Percentiles rank a stretch among this genome's conserved stretches.
phyloP scores from a whole-genome alignment of 1,284 basidiomycete species.

The Volvariella volvacea region DNA sequence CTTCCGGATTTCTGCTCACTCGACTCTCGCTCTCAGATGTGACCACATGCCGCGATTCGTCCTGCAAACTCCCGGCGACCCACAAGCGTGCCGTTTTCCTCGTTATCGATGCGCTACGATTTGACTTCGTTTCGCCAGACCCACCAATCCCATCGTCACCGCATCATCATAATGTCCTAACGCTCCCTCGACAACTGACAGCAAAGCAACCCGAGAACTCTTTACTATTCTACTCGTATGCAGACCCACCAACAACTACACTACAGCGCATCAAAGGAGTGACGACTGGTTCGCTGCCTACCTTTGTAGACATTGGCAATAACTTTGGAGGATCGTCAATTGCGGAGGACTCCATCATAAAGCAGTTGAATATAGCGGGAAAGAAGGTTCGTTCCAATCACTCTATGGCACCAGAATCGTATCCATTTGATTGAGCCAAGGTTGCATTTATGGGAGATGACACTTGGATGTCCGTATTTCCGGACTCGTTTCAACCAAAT shows the following conservation, averaged over 20 bases:
- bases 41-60: conserved; percentile 37
- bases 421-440: conserved; percentile 23
- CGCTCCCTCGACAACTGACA: conserved; percentile 71
- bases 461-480: conserved; percentile 92
- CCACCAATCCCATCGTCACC: conserved; percentile 56
- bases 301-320: conserved; percentile 89
- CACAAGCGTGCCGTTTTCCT: conserved; percentile 80
- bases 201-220: conserved; percentile 59
- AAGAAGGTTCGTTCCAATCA: conserved; percentile 43
- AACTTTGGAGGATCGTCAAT: conserved; percentile 89
- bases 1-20: conserved; percentile 82
- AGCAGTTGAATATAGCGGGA: conserved; percentile 48
- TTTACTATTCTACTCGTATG: conserved; percentile 83
- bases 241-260: conserved; percentile 95
- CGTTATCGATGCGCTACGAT: conserved; percentile 90
- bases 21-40: conserved; percentile 69
- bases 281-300: conserved; percentile 93
- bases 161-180: conserved; percentile 79
- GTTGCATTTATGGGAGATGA: conserved; percentile 93
- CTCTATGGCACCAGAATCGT: conserved; percentile 1
- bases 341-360: conserved; percentile 80
- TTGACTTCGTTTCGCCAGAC: conserved; percentile 85
- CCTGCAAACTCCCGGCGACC: conserved; percentile 50
- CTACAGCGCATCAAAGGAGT: conserved; percentile 94
- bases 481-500: conserved; percentile 63